Evolutionary conservation across 768 basidiomycete genomes (phyloP).

Genomic region (Boletus sensibilis): DNA sequence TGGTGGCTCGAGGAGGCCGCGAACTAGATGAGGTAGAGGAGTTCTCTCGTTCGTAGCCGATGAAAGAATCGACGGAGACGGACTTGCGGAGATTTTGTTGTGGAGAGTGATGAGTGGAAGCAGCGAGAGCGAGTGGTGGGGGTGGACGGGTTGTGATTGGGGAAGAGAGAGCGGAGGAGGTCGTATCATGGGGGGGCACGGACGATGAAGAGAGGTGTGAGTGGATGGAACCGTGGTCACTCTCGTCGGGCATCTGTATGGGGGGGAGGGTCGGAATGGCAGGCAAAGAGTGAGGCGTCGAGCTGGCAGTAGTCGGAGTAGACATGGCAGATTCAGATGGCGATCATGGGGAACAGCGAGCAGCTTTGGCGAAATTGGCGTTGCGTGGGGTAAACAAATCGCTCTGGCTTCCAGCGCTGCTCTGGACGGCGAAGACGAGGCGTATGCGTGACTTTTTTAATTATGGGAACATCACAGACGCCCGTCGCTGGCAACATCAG

Average conservation of each 20-base stretch:
- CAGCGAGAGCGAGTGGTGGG: constrained; percentile 1
- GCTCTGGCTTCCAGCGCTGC: neutral
- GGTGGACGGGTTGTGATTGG: constrained; percentile 20
- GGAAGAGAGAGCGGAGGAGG: constrained; percentile 44
- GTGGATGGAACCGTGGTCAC: constrained; percentile 22
- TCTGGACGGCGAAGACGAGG: constrained; percentile 10
- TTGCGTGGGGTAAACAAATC: neutral
- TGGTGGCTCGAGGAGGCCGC: constrained; percentile 39
- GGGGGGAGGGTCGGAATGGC: constrained; percentile 45
- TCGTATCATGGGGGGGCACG: constrained; percentile 39
- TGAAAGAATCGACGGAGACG: constrained; percentile 76
- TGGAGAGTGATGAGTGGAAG: constrained; percentile 25
- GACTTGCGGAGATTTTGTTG: constrained; percentile 60
- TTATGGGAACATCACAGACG: constrained; percentile 25
- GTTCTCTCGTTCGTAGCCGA: constrained; percentile 42
- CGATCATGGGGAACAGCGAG: constrained; percentile 13
- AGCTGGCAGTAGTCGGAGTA: constrained; percentile 10
- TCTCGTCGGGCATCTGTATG: constrained; percentile 40
- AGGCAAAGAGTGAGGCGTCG: constrained; percentile 29
- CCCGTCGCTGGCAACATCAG: constrained; percentile 2
- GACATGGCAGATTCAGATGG: constrained; percentile 24
- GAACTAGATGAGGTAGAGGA: constrained; percentile 30
- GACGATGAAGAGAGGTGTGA: constrained; percentile 32
- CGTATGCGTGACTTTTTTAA: constrained; percentile 7
- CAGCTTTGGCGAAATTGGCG: constrained; percentile 8